Evolutionary conservation across 805 yeast species (phyloP), one percentile per base, ranked within the genome.

Genomic region (Wilhelminamyces savonicus): DNA sequence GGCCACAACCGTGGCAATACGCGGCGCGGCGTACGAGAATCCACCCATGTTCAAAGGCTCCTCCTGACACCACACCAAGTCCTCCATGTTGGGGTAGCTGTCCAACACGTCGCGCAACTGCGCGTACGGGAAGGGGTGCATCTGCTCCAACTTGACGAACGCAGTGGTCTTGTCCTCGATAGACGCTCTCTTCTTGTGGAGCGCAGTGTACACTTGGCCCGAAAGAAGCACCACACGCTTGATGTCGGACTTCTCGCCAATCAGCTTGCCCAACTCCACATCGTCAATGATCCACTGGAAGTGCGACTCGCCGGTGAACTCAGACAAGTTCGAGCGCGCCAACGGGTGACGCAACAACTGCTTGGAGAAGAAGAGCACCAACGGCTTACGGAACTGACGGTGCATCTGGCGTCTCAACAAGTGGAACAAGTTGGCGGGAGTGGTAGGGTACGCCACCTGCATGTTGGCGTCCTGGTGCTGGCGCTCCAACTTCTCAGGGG

Each of bases 401-500:
- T 90, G 97, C 87, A 87, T 88, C 74, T 92, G 98, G 72, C 99
- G 83, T 75, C 99, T 84, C 60, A 90, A 66, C 54, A 88, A 69
- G 61, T 92, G 99, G 94, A 92, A 92, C 59, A 87, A 59, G 59
- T 87, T 88, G 28, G 97, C 85, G 39, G 98, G 98, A 10, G 97
- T 92, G 20, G 97, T 83, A 64, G 98, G 97, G 69, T 92, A 92
- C 13, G 88, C 97, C 56, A 92, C 76, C 69, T 94, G 98, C 81
- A 88, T 81, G 72, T 92, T 92, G 73, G 94, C 80, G 58, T 92
- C 98, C 71, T 92, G 99, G 61, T 92, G 97, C 69, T 92, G 98
- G 66, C 99, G 81, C 48, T 84, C 84, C 44, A 92, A 73, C 64
- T 86, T 85, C 51, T 82, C 88, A 36, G 71, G 78, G 24, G 85